Conservation (phyloP, 106 monocot species). For the Ottelia alismoides region DNA sequence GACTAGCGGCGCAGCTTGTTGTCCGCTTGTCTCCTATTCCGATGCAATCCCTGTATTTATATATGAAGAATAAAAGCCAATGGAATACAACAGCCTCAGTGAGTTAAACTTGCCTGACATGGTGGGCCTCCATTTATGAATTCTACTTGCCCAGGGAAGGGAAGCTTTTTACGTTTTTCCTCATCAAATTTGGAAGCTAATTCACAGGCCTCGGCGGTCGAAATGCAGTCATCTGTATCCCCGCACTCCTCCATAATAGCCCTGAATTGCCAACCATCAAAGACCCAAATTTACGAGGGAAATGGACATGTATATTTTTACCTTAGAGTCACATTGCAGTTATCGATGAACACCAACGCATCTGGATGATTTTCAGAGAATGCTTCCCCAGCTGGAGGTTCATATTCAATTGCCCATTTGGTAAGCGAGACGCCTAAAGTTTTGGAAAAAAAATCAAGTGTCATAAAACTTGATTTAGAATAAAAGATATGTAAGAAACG, state of each 20-base stretch:
- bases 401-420: slow-evolving; percentile 93
- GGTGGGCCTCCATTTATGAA: slow-evolving; percentile 99
- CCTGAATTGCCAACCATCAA: slow-evolving; percentile 36
- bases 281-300: too few relatives aligned
- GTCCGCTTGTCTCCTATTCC: too few relatives aligned
- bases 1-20: too few relatives aligned
- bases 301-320: too few relatives aligned
- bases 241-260: slow-evolving; percentile 99
- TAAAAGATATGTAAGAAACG: background rate
- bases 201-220: slow-evolving; percentile 79
- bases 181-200: slow-evolving; percentile 40
- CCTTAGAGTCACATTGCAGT: slow-evolving; percentile 83
- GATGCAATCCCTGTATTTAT: too few relatives aligned
- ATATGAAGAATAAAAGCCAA: background rate
- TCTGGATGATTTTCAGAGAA: slow-evolving; percentile 64
- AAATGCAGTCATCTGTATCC: slow-evolving; percentile 86
- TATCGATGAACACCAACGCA: slow-evolving; percentile 52
- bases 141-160: slow-evolving; percentile 96
- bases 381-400: slow-evolving; percentile 75
- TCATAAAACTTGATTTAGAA: background rate
- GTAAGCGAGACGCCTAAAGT: slow-evolving; percentile 47
- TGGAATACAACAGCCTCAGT: background rate
- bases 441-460: background rate
- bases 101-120: slow-evolving; percentile 54
- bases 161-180: slow-evolving; percentile 67